Base-by-base conservation (phyloP, 2,329 filamentous ascomycete genomes). In the Fusarium hostae region DNA sequence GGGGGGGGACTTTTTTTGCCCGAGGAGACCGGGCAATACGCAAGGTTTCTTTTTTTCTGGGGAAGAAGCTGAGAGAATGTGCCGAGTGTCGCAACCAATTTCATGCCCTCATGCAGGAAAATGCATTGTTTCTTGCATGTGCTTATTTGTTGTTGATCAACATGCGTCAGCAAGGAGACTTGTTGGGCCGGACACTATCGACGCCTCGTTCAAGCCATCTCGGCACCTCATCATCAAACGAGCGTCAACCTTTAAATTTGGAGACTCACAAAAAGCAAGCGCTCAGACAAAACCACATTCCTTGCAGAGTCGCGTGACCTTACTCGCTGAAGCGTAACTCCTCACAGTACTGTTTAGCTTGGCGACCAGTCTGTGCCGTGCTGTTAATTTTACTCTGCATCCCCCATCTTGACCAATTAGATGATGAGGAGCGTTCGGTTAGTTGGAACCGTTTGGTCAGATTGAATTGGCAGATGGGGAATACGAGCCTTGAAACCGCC, bases 401-500 rank as follows among this genome's bases (percentile, higher is more conserved):
- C 35, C 55, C 26, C 24, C 6, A 1, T 9, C 1, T 3, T 11
- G 18, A 1, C 65, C 63, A 68, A 68, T 68, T 7, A 37, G 3
- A 26, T 6, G 6, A 9, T 16, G 22, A 18, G 6, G 6, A 44
- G 28, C 12, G 16, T 20, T 63, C 65, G 63, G 65, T 68, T 68
- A 68, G 48, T 51, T 63, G 65, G 63, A 56, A 47, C 39, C 39
- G 61, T 47, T 47, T 66, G 12, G 24, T 40, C 26, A 60, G 50
- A 57, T 41, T 43, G 30, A 30, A 43, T 30, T 57, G 52, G 37
- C 40, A 45, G 28, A 45, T 51, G 39, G 39, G 43, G 11, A 66
- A 68, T 68, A 68, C 65, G 65, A 68, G 65, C 47, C 37, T 63
- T 63, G 63, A 68, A 68, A 63, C 65, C 48, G 63, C 63, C 65